Evolutionary conservation across 495 filamentous ascomycete genomes (phyloP).

Genomic region (Lichenothelia convexa): DNA sequence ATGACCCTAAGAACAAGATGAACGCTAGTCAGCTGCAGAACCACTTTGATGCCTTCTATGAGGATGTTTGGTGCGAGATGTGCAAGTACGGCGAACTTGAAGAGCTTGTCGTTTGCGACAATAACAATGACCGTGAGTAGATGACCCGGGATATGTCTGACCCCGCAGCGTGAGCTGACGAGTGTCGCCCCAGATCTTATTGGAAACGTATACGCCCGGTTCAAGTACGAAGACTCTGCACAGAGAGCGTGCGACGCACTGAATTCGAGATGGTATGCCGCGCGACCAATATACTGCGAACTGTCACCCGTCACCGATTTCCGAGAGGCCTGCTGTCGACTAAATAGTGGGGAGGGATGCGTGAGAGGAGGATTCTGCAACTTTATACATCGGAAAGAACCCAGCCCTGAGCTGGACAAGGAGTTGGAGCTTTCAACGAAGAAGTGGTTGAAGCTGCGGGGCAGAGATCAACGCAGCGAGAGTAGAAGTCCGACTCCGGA

Average conservation of each 20-base stretch:
- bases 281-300: slow-evolving; percentile 94
- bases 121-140: slow-evolving; percentile 82
- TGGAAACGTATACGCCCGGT: slow-evolving; percentile 97
- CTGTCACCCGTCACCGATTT: slow-evolving; percentile 94
- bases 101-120: slow-evolving; percentile 32
- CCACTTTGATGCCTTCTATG: slow-evolving; percentile 99
- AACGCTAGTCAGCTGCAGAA: slow-evolving; percentile 86
- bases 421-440: slow-evolving; percentile 76
- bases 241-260: slow-evolving; percentile 85
- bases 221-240: slow-evolving; percentile 98
- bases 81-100: slow-evolving; percentile 29
- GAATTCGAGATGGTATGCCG: slow-evolving; percentile 93
- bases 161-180: too few relatives aligned
- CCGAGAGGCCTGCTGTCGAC: slow-evolving; percentile 86
- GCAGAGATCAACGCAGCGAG: slow-evolving; percentile 69
- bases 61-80: slow-evolving; percentile 99
- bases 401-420: slow-evolving; percentile 65
- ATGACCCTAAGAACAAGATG: slow-evolving; percentile 94
- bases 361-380: slow-evolving; percentile 96
- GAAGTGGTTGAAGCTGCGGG: slow-evolving; percentile 84
- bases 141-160: too few relatives aligned
- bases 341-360: slow-evolving; percentile 90
- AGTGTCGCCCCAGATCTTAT: slow-evolving; percentile 79
- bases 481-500: slow-evolving; percentile 29
- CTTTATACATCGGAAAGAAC: slow-evolving; percentile 96